Conservation (phyloP, 352 stramenopile genomes). For the Phytophthora colocasiae region DNA sequence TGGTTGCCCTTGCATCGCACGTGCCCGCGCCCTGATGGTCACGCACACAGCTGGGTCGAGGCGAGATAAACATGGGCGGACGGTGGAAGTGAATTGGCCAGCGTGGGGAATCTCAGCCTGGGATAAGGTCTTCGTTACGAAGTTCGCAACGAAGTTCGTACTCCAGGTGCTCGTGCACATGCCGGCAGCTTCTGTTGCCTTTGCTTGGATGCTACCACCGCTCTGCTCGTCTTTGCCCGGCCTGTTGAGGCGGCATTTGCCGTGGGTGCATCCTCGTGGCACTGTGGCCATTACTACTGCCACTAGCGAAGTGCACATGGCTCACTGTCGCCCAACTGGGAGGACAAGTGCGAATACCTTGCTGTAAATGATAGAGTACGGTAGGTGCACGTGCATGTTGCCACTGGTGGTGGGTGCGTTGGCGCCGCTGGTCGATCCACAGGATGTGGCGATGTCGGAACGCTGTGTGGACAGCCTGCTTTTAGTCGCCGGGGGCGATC, state of each 20-base stretch:
- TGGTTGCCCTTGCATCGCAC: constrained; percentile 9
- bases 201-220: not conserved
- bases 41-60: not conserved
- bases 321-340: constrained; percentile 1
- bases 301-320: constrained; percentile 5
- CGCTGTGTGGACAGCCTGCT: constrained; percentile 27
- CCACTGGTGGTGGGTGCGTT: constrained; percentile 5
- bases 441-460: constrained; percentile 24
- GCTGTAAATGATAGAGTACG: not conserved
- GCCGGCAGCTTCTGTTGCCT: not conserved
- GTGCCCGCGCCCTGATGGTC: constrained; percentile 2
- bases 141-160: too few relatives aligned
- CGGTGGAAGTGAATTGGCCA: not conserved
- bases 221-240: constrained; percentile 5
- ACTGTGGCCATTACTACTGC: constrained; percentile 25
- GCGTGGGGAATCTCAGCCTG: not conserved
- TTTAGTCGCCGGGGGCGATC: constrained; percentile 5
- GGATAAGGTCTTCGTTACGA: not conserved
- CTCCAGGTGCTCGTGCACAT: not conserved
- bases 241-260: constrained; percentile 10
- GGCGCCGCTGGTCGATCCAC: constrained; percentile 3
- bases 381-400: too few relatives aligned
- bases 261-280: constrained; percentile 20
- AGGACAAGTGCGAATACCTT: constrained; percentile 8
- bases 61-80: constrained; percentile 23